A percentile compares a stretch with the other conserved stretches of the same genome.
Conservation (phyloP, 2,329 filamentous ascomycete species). For the Venturia aucupariae region DNA sequence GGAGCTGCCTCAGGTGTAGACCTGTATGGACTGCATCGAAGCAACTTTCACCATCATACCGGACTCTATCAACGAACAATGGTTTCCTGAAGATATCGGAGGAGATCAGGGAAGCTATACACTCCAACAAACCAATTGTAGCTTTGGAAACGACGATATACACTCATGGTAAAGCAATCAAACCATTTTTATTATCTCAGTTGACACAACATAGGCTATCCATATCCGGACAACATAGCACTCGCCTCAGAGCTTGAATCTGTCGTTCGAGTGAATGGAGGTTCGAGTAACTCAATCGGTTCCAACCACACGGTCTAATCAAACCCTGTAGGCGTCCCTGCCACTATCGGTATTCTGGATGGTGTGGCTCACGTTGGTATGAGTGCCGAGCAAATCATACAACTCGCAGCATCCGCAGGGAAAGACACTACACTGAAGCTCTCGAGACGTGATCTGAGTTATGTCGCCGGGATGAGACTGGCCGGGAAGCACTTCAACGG, state of each 20-base stretch:
- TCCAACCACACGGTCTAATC: background rate
- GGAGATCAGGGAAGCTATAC: constrained; percentile 71
- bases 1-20: background rate
- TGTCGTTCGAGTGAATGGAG: constrained; percentile 68
- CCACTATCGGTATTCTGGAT: constrained; percentile 80
- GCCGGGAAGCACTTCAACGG: constrained; percentile 64
- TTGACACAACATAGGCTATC: constrained; percentile 43
- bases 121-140: constrained; percentile 70
- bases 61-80: constrained; percentile 23
- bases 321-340: constrained; percentile 55
- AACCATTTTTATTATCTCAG: background rate
- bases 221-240: constrained; percentile 62
- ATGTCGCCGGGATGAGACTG: constrained; percentile 63
- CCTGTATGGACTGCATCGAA: background rate
- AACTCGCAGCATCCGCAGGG: constrained; percentile 56
- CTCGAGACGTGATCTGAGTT: constrained; percentile 82
- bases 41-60: background rate
- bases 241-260: constrained; percentile 74
- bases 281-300: constrained; percentile 11
- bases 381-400: constrained; percentile 58
- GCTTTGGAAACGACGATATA: constrained; percentile 95
- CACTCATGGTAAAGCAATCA: constrained; percentile 61
- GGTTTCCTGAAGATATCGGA: constrained; percentile 62
- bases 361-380: constrained; percentile 78
- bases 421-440: constrained; percentile 66